Percentiles rank a stretch among this genome's conserved stretches.
Evolutionary conservation across 2,329 filamentous ascomycete genomes (phyloP).

Genomic region (Phoma sp.): DNA sequence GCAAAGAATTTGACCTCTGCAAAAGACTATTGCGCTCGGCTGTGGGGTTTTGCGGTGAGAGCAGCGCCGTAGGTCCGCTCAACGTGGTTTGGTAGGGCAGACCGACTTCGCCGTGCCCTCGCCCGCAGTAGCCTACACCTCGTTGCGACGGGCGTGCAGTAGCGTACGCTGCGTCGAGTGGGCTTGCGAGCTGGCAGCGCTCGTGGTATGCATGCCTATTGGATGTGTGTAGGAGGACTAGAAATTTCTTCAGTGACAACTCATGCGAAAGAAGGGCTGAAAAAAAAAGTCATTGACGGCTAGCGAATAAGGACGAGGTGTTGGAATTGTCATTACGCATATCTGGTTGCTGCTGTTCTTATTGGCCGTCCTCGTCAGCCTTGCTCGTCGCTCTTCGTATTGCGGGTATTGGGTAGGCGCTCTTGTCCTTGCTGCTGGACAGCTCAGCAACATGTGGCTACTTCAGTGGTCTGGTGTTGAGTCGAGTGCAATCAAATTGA

Average conservation of each 20-base stretch:
- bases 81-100: background rate
- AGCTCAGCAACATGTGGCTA: no score
- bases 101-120: background rate
- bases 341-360: no score
- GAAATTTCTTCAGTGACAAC: background rate
- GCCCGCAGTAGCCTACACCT: slow-evolving; percentile 2
- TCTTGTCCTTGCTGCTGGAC: no score
- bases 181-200: background rate
- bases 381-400: no score
- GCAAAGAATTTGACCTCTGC: slow-evolving; percentile 1
- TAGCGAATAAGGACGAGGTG: background rate
- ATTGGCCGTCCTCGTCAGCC: no score
- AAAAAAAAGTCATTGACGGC: background rate
- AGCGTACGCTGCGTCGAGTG: background rate
- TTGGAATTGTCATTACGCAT: background rate
- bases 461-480: no score
- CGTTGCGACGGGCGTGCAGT: background rate
- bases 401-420: no score
- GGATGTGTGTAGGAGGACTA: background rate
- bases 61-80: background rate
- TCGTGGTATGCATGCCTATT: background rate
- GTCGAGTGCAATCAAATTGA: no score
- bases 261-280: background rate
- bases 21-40: slow-evolving; percentile 6
- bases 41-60: slow-evolving; percentile 1